These are phyloP conservation scores for Stagonosporopsis cucurbitacearum DNA, from an alignment of 2,329 filamentous ascomycete species.

Conservation along the genomic window DNA sequence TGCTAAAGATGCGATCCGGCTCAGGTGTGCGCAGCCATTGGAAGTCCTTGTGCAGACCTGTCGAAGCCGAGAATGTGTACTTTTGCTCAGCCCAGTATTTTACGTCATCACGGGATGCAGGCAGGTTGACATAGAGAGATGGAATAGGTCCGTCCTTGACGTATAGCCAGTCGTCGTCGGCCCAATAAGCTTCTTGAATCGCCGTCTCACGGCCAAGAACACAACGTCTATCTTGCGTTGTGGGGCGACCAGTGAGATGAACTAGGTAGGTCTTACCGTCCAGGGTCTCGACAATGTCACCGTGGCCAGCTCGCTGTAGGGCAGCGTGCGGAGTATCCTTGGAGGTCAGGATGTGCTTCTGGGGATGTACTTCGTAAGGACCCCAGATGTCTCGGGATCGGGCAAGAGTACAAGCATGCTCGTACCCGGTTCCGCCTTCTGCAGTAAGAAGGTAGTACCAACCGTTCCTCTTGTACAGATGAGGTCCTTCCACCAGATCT, in stretches of 20 bases:
- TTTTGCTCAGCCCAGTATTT: conserved; percentile 52
- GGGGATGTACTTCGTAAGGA: conserved; percentile 50
- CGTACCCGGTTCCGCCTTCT: conserved; percentile 50
- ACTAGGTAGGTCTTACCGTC: conserved; percentile 46
- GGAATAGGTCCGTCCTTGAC: conserved; percentile 61
- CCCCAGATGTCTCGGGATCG: conserved; percentile 50
- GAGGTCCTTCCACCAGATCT: conserved; percentile 48
- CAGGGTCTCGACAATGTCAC: conserved; percentile 46
- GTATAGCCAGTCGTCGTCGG: conserved; percentile 67
- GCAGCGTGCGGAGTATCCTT: conserved; percentile 43
- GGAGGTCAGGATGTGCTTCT: conserved; percentile 53
- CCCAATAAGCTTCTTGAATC: conserved; percentile 67
- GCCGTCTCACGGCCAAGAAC: conserved; percentile 46
- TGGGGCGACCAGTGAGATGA: conserved; percentile 45
- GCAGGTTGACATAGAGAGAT: conserved; percentile 51
- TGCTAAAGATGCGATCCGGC: conserved; percentile 54
- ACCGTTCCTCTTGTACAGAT: conserved; percentile 46
- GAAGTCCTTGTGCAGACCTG: conserved; percentile 60
- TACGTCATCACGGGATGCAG: conserved; percentile 36
- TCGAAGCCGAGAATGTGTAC: conserved; percentile 55
- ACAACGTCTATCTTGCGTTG: conserved; percentile 41
- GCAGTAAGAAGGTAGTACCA: conserved; percentile 48
- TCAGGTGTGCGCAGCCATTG: conserved; percentile 63
- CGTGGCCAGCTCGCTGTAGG: conserved; percentile 47
- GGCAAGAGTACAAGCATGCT: conserved; percentile 50